Evolutionary conservation across 1,284 basidiomycete genomes (phyloP).

Genomic region (Dichomitus squalens): DNA sequence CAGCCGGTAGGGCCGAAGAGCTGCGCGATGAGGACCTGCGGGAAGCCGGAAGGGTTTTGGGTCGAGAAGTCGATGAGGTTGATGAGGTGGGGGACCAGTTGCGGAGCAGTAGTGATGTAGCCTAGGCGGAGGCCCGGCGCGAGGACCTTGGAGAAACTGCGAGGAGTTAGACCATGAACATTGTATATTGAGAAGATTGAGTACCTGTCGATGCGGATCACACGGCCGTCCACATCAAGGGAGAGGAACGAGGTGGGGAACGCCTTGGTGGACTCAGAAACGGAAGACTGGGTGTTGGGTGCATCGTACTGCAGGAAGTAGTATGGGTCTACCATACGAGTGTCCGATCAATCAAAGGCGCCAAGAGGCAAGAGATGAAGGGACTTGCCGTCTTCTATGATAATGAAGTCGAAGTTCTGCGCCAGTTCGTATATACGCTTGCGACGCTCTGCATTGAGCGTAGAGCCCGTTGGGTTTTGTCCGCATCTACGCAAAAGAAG

Average conservation of each 20-base stretch:
- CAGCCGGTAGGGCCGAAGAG: slow-evolving; percentile 41
- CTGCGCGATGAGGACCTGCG: slow-evolving; percentile 41
- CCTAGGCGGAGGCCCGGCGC: slow-evolving; percentile 46
- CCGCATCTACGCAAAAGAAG: slow-evolving; percentile 30
- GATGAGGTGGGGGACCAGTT: slow-evolving; percentile 38
- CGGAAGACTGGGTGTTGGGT: not conserved
- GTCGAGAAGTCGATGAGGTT: slow-evolving; percentile 41
- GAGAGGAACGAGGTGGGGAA: slow-evolving; percentile 39
- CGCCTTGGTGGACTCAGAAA: slow-evolving; percentile 7
- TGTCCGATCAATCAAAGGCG: not conserved
- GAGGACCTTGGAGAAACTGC: slow-evolving; percentile 41
- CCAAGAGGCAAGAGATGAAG: too few species aligned
- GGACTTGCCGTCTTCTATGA: slow-evolving; percentile 39
- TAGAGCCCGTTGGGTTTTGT: slow-evolving; percentile 48
- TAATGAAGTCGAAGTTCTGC: slow-evolving; percentile 43
- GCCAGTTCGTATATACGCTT: slow-evolving; percentile 43
- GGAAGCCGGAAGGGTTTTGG: slow-evolving; percentile 45
- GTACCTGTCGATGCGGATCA: slow-evolving; percentile 41
- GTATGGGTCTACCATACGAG: slow-evolving; percentile 33
- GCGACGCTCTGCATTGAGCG: slow-evolving; percentile 38
- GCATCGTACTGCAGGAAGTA: slow-evolving; percentile 36
- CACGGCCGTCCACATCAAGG: slow-evolving; percentile 45
- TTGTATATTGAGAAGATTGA: not conserved
- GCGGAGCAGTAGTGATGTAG: slow-evolving; percentile 41
- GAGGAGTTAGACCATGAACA: not conserved